These are phyloP conservation scores for Saccharomycopsis guyanensis DNA, from an alignment of 805 yeast genomes.

Conservation along the genomic window DNA sequence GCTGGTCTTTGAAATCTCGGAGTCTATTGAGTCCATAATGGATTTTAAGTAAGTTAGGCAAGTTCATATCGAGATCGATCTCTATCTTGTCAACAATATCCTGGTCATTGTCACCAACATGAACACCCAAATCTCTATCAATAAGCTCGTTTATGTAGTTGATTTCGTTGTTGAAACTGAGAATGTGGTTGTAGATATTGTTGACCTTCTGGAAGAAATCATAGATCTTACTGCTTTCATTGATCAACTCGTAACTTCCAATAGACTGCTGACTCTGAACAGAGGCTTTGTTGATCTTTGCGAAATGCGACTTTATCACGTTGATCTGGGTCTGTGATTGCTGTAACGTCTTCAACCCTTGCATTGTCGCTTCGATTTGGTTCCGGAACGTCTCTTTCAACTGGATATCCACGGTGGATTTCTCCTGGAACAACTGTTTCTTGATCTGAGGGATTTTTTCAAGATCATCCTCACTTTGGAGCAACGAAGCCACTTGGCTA, in stretches of 20 bases:
- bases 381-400: conserved; percentile 61
- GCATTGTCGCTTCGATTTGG: conserved; percentile 50
- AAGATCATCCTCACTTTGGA: conserved; percentile 38
- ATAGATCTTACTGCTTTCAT: conserved; percentile 57
- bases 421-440: conserved; percentile 58
- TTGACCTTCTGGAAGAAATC: conserved; percentile 68
- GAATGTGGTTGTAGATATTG: conserved; percentile 54
- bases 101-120: conserved; percentile 25
- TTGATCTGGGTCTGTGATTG: conserved; percentile 40
- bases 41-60: conserved; percentile 52
- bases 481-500: conserved; percentile 12
- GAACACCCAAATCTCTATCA: conserved; percentile 30
- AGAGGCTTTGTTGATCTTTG: conserved; percentile 41
- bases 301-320: conserved; percentile 38
- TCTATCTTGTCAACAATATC: conserved; percentile 20
- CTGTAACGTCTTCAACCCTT: conserved; percentile 33
- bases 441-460: conserved; percentile 44
- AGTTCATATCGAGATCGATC: conserved; percentile 35
- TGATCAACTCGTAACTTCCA: conserved; percentile 59
- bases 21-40: conserved; percentile 67
- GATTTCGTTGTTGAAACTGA: conserved; percentile 44
- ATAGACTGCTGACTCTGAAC: conserved; percentile 53
- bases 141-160: conserved; percentile 46
- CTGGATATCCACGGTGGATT: conserved; percentile 67
- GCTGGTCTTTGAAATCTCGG: conserved; percentile 72